Percentiles rank a stretch among this genome's conserved stretches.
Conservation (phyloP, 306 rosid genomes). For the Purshia tridentata region DNA sequence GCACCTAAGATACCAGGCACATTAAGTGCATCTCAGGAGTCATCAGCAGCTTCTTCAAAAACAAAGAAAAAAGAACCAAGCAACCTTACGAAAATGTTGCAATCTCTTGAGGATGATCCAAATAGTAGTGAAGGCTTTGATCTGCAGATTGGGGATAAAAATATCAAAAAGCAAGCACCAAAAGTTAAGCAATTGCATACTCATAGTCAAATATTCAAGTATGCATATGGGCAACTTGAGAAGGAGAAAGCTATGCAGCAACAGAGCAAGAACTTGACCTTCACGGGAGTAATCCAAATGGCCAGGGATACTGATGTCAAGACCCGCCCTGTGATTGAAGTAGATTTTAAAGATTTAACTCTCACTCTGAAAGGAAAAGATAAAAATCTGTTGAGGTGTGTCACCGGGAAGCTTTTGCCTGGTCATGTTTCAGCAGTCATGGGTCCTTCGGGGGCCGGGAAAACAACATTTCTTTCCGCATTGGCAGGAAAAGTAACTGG, state of each 20-base stretch:
- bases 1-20: conserved; percentile 36
- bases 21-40: conserved; percentile 35
- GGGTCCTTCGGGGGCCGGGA: conserved; percentile 95
- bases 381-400: conserved; percentile 61
- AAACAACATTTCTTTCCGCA: conserved; percentile 86
- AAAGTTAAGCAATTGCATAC: conserved; percentile 58
- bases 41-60: conserved; percentile 39
- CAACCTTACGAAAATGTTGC: conserved; percentile 59
- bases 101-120: conserved; percentile 53
- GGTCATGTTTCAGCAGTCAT: conserved; percentile 84
- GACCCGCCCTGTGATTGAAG: conserved; percentile 68
- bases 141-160: conserved; percentile 66
- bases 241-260: conserved; percentile 86
- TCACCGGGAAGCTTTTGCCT: conserved; percentile 66
- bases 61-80: conserved; percentile 43
- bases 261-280: conserved; percentile 61
- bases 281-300: conserved; percentile 77
- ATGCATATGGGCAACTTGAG: conserved; percentile 81
- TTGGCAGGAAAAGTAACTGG: conserved; percentile 72
- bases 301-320: conserved; percentile 53
- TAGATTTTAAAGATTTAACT: conserved; percentile 70
- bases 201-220: conserved; percentile 77
- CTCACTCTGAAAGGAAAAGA: conserved; percentile 68
- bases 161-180: conserved; percentile 57
- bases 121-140: conserved; percentile 55